Base-by-base conservation (phyloP, 129 eudicot species). In the Helianthus tuberosus region DNA sequence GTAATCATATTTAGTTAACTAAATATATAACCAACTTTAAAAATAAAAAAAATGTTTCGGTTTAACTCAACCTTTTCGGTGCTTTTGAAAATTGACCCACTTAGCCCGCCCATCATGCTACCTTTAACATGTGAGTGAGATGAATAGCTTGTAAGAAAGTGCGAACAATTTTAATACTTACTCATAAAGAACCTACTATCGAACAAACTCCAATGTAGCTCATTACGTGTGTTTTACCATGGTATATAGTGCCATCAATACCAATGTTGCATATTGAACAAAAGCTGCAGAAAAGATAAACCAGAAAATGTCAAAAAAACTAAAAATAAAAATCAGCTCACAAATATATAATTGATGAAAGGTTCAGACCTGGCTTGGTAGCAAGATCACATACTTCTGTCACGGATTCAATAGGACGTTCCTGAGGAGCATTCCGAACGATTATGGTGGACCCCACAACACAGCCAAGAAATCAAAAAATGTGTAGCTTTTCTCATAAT, bases 381-480 rank as follows among this genome's bases (percentile, higher is more conserved):
- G 98, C 98, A 84, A 93, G 95, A 68, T 78, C 94, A 96, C 98
- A 93, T 44, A 89, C 96, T 89, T 93, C 98, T 62, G 69, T 77
- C 46, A 93, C 96, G 9, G 98, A 93, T 75, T 89, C 89, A 69
- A 93, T 93, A 13, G 80, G 89, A 64, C 96, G 95, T 79, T 93
- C 98, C 57, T 77, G 90, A 75, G 98, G 98, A 58, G 96, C 96
- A 79, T 93, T 96, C 35, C 89, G 68, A 46, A 93, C 96, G 67
- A 93, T 93, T 57, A 96, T 86, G 55, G 81, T 93, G 77, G 98
- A 93, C 16, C 98, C 98, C 81, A 93, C 98, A 64, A 86, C 90
- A 79, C 98, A 93, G 39, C 98, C 98, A 67, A 93, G 92, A 80
- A 89, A 58, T 50, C n/a, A 96, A 84, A 93, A 93, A 75, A 86